A percentile compares a stretch with the other conserved stretches of the same genome.
These are phyloP conservation scores for Sarcomyxa edulis DNA, from an alignment of 768 basidiomycete genomes.

Conservation along the genomic window DNA sequence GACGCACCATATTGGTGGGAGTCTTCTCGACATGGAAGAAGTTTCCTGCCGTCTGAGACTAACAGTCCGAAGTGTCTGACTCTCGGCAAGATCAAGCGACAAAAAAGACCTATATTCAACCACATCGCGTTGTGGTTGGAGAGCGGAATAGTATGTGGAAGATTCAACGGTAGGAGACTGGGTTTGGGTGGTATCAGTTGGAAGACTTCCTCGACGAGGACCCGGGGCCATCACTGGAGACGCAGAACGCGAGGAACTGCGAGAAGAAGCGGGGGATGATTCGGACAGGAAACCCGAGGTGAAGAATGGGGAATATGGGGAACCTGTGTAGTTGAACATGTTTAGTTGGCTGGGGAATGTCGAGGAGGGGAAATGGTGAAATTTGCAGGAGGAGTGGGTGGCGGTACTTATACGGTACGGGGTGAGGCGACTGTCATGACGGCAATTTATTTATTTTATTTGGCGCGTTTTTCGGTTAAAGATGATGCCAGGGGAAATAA, in stretches of 20 bases:
- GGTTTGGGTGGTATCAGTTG: conserved; percentile 21
- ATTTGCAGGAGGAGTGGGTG: no score
- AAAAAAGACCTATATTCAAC: conserved; percentile 53
- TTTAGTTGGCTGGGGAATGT: no score
- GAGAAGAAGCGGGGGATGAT: conserved; percentile 13
- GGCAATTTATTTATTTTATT: no score
- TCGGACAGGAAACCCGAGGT: conserved; percentile 52
- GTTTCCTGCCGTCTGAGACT: conserved; percentile 25
- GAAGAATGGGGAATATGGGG: conserved; percentile 61
- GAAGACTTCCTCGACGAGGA: conserved; percentile 30
- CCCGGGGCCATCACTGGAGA: conserved; percentile 14
- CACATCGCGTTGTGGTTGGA: conserved; percentile 35
- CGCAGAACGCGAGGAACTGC: conserved; percentile 2
- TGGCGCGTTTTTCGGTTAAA: no score
- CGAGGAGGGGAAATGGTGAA: no score
- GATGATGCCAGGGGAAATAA: no score
- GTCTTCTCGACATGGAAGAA: no score
- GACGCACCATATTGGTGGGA: no score
- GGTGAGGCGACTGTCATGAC: no score
- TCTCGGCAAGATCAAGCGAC: conserved; percentile 63
- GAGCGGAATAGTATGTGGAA: conserved; percentile 43
- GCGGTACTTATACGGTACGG: no score
- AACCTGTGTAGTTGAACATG: no score
- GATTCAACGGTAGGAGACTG: conserved; percentile 17
- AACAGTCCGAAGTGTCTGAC: conserved; percentile 34